Conservation (phyloP, 345 rosid species). For the Brassica juncea region DNA sequence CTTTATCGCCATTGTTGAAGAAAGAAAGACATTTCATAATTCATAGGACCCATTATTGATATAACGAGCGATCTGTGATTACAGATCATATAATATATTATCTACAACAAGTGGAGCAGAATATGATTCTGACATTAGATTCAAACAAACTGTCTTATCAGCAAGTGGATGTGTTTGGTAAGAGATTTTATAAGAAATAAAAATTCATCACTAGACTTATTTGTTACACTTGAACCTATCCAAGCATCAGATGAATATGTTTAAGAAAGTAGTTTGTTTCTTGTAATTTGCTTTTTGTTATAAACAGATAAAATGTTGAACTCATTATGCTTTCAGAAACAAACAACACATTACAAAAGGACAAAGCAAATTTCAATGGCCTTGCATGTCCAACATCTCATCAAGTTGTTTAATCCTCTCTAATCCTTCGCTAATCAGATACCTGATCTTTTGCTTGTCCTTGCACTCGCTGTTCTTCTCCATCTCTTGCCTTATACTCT, state of each 20-base stretch:
- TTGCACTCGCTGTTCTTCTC: slow-evolving; percentile 64
- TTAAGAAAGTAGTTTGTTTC: not conserved
- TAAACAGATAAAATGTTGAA: not conserved
- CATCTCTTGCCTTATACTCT: slow-evolving; percentile 67
- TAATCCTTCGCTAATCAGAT: slow-evolving; percentile 72
- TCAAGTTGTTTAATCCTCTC: slow-evolving; percentile 70
- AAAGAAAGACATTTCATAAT: not conserved
- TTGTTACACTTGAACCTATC: not conserved
- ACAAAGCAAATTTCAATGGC: slow-evolving; percentile 37
- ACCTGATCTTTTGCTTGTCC: slow-evolving; percentile 70
- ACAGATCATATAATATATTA: not conserved
- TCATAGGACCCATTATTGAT: not conserved
- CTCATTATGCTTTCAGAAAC: not conserved
- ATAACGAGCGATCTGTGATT: not conserved
- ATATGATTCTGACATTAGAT: not conserved
- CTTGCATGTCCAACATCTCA: slow-evolving; percentile 92
- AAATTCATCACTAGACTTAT: not conserved
- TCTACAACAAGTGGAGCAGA: not conserved
- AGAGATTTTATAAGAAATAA: not conserved
- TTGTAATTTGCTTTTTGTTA: not conserved
- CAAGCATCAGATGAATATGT: not conserved
- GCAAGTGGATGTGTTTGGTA: not conserved
- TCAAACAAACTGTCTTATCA: not conserved
- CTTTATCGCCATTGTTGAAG: slow-evolving; percentile 7
- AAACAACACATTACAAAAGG: not conserved